Conservation (phyloP, 768 basidiomycete species). For the Pleurotus citrinopileatus region DNA sequence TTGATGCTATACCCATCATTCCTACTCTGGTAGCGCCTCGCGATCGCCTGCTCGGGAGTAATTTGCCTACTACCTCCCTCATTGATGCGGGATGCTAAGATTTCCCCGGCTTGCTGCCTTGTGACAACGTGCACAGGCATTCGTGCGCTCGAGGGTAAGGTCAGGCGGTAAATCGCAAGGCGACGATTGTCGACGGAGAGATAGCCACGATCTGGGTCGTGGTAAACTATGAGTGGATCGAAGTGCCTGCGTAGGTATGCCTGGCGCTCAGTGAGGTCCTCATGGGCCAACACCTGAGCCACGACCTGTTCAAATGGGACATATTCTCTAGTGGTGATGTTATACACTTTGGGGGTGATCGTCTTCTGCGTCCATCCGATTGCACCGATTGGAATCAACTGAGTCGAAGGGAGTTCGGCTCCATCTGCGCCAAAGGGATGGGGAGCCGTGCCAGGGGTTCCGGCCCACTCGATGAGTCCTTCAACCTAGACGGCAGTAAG, state of each 20-base stretch:
- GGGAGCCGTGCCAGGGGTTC: not conserved
- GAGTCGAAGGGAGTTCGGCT: not conserved
- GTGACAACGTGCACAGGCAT: not conserved
- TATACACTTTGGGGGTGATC: not conserved
- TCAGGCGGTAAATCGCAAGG: not conserved
- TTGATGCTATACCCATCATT: not conserved
- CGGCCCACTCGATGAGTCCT: not conserved
- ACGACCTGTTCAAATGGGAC: not conserved
- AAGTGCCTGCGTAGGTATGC: not conserved
- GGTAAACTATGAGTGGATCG: not conserved
- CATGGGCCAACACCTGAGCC: not conserved
- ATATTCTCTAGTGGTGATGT: not conserved
- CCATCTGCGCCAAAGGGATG: not conserved
- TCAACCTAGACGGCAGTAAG: not conserved
- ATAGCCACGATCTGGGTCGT: not conserved
- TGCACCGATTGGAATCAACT: not conserved
- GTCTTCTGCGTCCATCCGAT: not conserved
- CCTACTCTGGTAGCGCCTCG: not conserved
- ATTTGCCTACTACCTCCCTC: not conserved
- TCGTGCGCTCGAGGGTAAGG: not conserved
- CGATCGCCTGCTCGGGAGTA: not conserved
- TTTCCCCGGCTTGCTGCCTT: not conserved
- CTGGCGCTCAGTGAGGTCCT: not conserved
- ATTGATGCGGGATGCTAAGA: not conserved
- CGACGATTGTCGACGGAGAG: not conserved